Evolutionary conservation across 176 grass and related monocot genomes (phyloP), one percentile per base, ranked within the genome.

Genomic region (Typha latifolia): DNA sequence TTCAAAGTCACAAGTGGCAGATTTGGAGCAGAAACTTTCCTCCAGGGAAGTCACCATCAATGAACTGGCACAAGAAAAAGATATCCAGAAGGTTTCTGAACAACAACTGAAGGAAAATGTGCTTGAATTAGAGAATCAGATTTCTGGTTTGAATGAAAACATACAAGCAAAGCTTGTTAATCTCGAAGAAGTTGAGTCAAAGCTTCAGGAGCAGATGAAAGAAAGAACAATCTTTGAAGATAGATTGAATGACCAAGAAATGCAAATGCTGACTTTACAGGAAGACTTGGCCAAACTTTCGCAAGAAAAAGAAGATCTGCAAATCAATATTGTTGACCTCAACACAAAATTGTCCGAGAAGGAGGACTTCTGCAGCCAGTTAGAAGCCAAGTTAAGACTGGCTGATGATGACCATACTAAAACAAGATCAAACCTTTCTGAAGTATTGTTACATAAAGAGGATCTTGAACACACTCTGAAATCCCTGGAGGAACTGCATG

Each of bases 21-120:
- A 89, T 82, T 82, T 91, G 77, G 85, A 91, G 65, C 67, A 86
- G 77, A 91, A 91, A 61, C 70, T 96, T 73, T 51, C 69, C 56
- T 87, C 80, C 57, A 86, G 84, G 74, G 85, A 91, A 61, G 69
- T 65, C 52, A 64, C 61, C 69, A 69, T 89, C 31, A 78, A 75
- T 72, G 79, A 83, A 71, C 69, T 96, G 59, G 78, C 69, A 51
- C 78, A 96, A 84, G 88, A 96, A 72, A 64, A 82, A 49, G 82
- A 74, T 77, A 68, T 77, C 69, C 78, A 74, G 62, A 81, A 64
- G 67, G 77, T 78, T 12, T 86, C 83, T 80, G 88, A 91, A 82
- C 76, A 89, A 18, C 80, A 64, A 31, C 71, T 91, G 61, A 89
- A 75, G 63, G 88, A 84, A 66, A 82, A 78, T 18, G 67, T 78